Evolutionary conservation across 2,329 filamentous ascomycete genomes (phyloP), one percentile per base, ranked within the genome.

Genomic region (Mycosphaerella arachidis): DNA sequence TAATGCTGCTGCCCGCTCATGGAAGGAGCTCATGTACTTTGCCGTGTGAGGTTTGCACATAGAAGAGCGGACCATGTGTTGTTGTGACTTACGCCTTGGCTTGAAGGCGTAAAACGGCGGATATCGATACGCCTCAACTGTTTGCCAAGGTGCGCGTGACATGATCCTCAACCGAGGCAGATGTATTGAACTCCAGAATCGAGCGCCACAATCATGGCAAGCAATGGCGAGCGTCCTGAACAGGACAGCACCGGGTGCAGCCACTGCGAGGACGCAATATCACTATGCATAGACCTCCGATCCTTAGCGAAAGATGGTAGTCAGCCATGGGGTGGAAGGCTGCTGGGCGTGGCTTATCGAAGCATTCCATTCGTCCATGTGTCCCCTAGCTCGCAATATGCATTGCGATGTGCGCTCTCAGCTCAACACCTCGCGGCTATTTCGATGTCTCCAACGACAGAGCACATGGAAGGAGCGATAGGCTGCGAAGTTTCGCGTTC

Each of bases 221-320:
- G 40, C 40, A 43, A 43, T n/a, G 13, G 46, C 20, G 20, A 50
- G 46, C 20, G 53, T 46, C 53, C 53, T 27, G 20, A 55, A 55
- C 4, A 24, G 53, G 53, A 55, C 27, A 46, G 30, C 40, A 55
- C 37, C n/a, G 13, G n/a, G 6, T 16, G 40, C 37, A 55, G 35
- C 53, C 53, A 55, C 37, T 55, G 40, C 24, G 12, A 55, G 20
- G 16, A 3, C 40, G 53, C 53, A 35, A 55, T 37, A 55, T 55
- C 53, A 33, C 27, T 20, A 46, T 54, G 13, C 33, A 27, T 43
- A 27, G 31, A 54, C 24, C 31, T 40, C 16, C 35, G 13, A 16
- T 29, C 9, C 20, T 9, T 29, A 9, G 24, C 33, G 52, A 9
- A 12, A 4, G 24, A 46, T 46, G 4, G 24, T 1, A 24, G 20